phyloP scores from a whole-genome alignment of 2,329 filamentous ascomycete genomes.

The Colletotrichum horii region DNA sequence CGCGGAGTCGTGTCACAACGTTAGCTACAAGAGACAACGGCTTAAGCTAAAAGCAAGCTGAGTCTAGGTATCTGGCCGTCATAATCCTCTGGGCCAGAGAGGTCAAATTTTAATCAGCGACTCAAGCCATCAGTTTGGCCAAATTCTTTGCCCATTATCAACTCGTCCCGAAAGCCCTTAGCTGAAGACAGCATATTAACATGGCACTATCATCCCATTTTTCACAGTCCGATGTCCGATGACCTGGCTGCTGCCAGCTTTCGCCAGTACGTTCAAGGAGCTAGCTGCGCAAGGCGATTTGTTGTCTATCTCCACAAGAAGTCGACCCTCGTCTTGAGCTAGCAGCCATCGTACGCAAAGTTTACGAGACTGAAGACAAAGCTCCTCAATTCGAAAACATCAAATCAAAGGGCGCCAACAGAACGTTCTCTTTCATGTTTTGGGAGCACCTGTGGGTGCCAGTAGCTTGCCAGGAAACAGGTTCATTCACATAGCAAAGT shows the following conservation, averaged over 20 bases:
- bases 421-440: slow-evolving; percentile 51
- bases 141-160: not conserved
- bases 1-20: not conserved
- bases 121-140: not conserved
- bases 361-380: slow-evolving; percentile 48
- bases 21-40: not conserved
- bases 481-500: not conserved
- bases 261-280: not conserved
- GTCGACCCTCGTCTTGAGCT: slow-evolving; percentile 50
- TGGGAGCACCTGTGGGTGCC: slow-evolving; percentile 44
- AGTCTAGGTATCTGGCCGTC: not conserved
- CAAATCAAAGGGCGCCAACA: slow-evolving; percentile 45
- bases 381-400: slow-evolving; percentile 58
- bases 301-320: slow-evolving; percentile 38
- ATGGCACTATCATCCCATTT: not conserved
- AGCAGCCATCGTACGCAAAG: slow-evolving; percentile 49
- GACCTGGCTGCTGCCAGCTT: not conserved
- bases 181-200: not conserved
- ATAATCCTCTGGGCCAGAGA: not conserved
- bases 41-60: not conserved
- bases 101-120: not conserved
- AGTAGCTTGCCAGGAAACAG: not conserved
- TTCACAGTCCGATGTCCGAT: not conserved
- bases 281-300: not conserved
- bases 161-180: not conserved